phyloP scores from a whole-genome alignment of 164 flowering plant genomes.

The Hamamelis virginiana region DNA sequence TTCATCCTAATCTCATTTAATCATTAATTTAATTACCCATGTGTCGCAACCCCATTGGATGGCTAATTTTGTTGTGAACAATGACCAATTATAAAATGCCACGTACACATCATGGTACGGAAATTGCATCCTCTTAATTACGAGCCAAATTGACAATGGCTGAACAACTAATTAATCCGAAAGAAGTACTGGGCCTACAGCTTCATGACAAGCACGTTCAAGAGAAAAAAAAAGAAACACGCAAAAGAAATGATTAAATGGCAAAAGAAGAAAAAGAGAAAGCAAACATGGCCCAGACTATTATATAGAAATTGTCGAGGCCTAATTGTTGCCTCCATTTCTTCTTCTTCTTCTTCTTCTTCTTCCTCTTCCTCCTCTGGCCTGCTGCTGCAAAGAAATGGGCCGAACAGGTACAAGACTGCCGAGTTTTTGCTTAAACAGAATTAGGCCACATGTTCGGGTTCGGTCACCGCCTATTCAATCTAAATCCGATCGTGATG shows the following conservation, averaged over 20 bases:
- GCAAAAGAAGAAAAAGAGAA: slow-evolving; percentile 1
- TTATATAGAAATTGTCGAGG: slow-evolving; percentile 10
- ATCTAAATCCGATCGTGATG: slow-evolving; percentile 22
- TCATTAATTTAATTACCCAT: too few relatives aligned
- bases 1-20: too few relatives aligned
- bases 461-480: slow-evolving; percentile 58
- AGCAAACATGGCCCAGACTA: neutral
- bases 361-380: too few relatives aligned
- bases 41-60: too few relatives aligned
- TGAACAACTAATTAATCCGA: neutral
- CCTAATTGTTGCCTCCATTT: slow-evolving; percentile 4
- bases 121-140: too few relatives aligned
- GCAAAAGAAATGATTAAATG: slow-evolving; percentile 14
- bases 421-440: slow-evolving; percentile 58
- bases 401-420: slow-evolving; percentile 39
- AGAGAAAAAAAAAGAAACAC: slow-evolving; percentile 11
- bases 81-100: too few relatives aligned
- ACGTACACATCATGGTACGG: too few relatives aligned
- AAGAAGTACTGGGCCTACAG: slow-evolving; percentile 28
- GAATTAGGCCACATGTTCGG: slow-evolving; percentile 53
- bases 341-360: slow-evolving; percentile 5
- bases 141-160: neutral
- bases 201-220: slow-evolving; percentile 44
- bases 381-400: slow-evolving; percentile 37
- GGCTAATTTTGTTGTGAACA: too few relatives aligned